Evolutionary conservation across 306 rosid genomes (phyloP), one percentile per base, ranked within the genome.

Genomic region (Luffa acutangula): DNA sequence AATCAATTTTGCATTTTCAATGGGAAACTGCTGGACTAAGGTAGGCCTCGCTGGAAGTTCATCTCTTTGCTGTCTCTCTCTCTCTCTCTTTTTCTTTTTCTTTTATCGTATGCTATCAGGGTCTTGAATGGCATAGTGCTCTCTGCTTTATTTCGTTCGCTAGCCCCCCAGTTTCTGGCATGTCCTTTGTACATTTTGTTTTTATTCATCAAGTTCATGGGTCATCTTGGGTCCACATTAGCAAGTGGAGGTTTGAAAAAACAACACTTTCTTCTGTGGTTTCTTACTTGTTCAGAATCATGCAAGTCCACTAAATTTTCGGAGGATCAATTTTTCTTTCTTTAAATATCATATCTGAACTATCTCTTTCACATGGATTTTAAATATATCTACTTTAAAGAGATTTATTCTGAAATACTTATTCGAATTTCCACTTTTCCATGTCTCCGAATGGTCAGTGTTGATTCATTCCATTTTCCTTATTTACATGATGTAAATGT

Each of bases 11-110:
- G 79, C 75, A 49, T 80, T 49, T 33, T 57, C 76, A 81, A 93
- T 93, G 98, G 97, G 98, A 84, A 75, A 39, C 78, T 93, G 95
- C 76, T 58, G 89, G 75, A 73, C 79, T 71, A 86, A 82, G 97
- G 98, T 91, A 78, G 82, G 90, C 54, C 45, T 79, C 60, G 51
- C 65, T 49, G 39, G 59, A 75, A 76, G 53, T 77, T 34, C 33
- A 11, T 45, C 37, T 70, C 10, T 33, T n/a, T n/a, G 18, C 36
- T n/a, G 0, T 56, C 60, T n/a, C 63, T 57, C 63, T 53, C 20
- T 53, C 31, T 63, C 70, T 63, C 42, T 63, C 51, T 42, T 11
- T 31, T 11, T 2, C 9, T 31, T 10, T 25, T 25, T 9, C 6
- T 33, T 14, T 65, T 7, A 25, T 49, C n/a, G 17, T 73, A 49